Evolutionary conservation across 2,329 filamentous ascomycete genomes (phyloP).

Genomic region (Diaporthe velutina): DNA sequence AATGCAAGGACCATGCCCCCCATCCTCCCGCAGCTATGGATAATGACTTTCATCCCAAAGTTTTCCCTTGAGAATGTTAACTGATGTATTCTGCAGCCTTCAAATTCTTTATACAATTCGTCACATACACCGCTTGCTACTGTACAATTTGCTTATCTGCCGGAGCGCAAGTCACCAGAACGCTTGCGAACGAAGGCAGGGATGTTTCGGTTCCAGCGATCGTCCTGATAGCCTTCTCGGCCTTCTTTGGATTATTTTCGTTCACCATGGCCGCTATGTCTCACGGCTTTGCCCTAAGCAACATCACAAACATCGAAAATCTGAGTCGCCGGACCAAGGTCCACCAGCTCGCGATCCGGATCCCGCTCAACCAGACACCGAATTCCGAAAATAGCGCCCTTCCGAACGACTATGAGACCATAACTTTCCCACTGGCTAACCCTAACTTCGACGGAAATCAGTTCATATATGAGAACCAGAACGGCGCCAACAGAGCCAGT

Average conservation of each 20-base stretch:
- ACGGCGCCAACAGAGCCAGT: conserved; percentile 9
- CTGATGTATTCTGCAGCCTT: conserved; percentile 66
- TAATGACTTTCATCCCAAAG: conserved; percentile 9
- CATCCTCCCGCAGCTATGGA: not conserved
- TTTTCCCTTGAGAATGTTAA: not conserved
- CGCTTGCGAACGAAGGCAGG: conserved; percentile 59
- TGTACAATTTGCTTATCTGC: conserved; percentile 75
- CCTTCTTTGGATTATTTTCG: conserved; percentile 85
- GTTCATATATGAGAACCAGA: conserved; percentile 41
- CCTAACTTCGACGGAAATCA: conserved; percentile 38
- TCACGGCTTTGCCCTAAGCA: conserved; percentile 76
- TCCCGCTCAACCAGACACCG: conserved; percentile 60
- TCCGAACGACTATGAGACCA: conserved; percentile 57
- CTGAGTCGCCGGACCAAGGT: conserved; percentile 72
- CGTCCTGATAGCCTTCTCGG: conserved; percentile 74
- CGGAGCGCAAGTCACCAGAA: conserved; percentile 72
- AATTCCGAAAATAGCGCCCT: conserved; percentile 1
- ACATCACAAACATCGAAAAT: conserved; percentile 88
- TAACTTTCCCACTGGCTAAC: conserved; percentile 70
- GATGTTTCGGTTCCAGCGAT: conserved; percentile 71
- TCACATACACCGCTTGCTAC: conserved; percentile 77
- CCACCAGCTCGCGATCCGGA: conserved; percentile 80
- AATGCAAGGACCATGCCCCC: not conserved
- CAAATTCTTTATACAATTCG: conserved; percentile 94
- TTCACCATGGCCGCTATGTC: conserved; percentile 82